phyloP scores from a whole-genome alignment of 148 eudicot species.

The Euryodendron excelsum region DNA sequence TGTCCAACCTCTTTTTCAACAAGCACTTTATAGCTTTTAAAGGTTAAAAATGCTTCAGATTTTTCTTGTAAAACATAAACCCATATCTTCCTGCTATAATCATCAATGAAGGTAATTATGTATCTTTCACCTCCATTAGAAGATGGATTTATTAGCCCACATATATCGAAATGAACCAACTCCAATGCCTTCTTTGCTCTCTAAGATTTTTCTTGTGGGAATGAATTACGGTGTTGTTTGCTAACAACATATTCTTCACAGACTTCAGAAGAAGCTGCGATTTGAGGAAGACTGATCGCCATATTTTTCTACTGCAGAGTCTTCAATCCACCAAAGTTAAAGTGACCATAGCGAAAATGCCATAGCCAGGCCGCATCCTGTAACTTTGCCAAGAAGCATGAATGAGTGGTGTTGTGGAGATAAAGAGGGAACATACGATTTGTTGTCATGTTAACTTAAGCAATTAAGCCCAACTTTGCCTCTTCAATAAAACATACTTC shows the following conservation, averaged over 20 bases:
- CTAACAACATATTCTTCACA: conserved; percentile 19
- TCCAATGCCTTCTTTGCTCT: conserved; percentile 16
- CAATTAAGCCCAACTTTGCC: background rate
- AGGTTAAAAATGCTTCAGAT: too few species aligned
- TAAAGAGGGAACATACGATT: conserved; percentile 17
- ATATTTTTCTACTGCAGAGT: too few species aligned
- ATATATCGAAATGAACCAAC: background rate
- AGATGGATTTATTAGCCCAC: background rate
- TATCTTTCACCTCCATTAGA: too few species aligned
- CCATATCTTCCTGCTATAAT: too few species aligned
- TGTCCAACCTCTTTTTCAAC: background rate
- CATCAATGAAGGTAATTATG: too few species aligned
- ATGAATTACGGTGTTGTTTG: conserved; percentile 20
- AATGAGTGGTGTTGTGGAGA: background rate
- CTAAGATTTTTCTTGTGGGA: conserved; percentile 8
- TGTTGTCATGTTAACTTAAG: background rate
- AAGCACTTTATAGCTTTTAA: conserved; percentile 1
- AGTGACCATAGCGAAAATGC: conserved; percentile 22
- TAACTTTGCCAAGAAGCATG: conserved; percentile 8
- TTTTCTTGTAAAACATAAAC: too few species aligned
- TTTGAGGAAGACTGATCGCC: too few species aligned
- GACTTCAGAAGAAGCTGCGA: too few species aligned
- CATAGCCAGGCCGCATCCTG: conserved; percentile 13
- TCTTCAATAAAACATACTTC: conserved; percentile 5
- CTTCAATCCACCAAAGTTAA: conserved; percentile 15